Evolutionary conservation across 805 yeast species (phyloP), one percentile per base, ranked within the genome.

Genomic region (Diddensiella caesifluorescens): DNA sequence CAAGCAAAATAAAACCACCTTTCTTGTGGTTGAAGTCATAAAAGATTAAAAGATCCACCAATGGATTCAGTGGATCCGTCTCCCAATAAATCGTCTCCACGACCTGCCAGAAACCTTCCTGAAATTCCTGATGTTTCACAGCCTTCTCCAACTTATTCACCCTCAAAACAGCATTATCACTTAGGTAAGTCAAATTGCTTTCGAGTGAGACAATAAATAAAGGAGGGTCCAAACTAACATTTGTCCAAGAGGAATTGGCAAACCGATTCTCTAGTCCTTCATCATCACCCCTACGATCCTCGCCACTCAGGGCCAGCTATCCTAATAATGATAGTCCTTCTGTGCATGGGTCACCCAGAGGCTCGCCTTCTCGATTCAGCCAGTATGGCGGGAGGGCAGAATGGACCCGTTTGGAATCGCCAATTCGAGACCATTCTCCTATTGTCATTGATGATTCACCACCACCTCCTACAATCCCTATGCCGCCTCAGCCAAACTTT

Each of bases 331-430:
- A 21, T 15, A 31, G 41, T 25, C 45, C 51, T 6, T 41, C 47
- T 20, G 52, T 46, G 5, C 52, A 48, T 28, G 52, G 49, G 2
- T 38, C 44, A 23, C 49, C 52, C 3, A 27, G 52, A 29, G 51
- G 50, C 15, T 49, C 58, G 10, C 57, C 59, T 22, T 35, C 44
- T 19, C 44, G 57, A 22, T 46, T 48, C 28, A 38, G 39, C 18
- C 51, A 46, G 35, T 48, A 39, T 35, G 45, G 34, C 34, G 76
- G 83, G 6, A 70, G 94, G 61, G 79, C 85, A 31, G 74, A 72
- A 38, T 81, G 73, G 53, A 80, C 92, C 2, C 65, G 75, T 41
- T 63, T 76, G 50, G 89, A 84, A 59, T 80, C 94, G 0, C 92
- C 95, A 25, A 49, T 41, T n/a, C 40, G 44, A 9, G 50, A 44